phyloP scores from a whole-genome alignment of 352 stramenopile species.

The Pythium aristosporum region DNA sequence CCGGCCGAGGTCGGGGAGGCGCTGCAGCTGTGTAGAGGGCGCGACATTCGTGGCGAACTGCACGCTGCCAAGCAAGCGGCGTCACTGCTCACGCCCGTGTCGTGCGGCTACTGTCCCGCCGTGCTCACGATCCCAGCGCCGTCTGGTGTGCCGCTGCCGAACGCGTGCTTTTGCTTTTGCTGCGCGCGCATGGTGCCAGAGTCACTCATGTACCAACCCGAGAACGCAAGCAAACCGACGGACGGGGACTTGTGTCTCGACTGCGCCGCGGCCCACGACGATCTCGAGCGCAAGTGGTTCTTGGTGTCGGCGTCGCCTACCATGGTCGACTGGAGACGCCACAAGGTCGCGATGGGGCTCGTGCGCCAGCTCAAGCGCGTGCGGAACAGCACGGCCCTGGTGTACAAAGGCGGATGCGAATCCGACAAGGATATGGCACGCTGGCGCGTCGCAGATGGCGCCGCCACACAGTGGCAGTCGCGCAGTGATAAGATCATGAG shows the following conservation, averaged over 20 bases:
- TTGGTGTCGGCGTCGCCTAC: conserved; percentile 8
- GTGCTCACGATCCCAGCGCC: conserved; percentile 9
- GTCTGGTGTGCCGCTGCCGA: conserved; percentile 7
- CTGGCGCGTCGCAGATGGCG: conserved; percentile 1
- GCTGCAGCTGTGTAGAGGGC: conserved; percentile 9
- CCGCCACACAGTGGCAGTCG: conserved; percentile 8
- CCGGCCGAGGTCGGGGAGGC: conserved; percentile 7
- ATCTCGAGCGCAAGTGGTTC: conserved; percentile 15
- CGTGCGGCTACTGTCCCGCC: conserved; percentile 2
- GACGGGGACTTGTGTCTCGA: conserved; percentile 8
- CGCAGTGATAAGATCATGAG: conserved; percentile 5
- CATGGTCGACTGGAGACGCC: conserved; percentile 8
- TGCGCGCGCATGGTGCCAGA: conserved; percentile 14
- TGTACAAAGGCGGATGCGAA: conserved; percentile 4
- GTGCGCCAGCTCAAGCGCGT: conserved; percentile 9
- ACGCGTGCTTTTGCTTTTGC: conserved; percentile 17
- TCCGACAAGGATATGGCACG: conserved; percentile 7
- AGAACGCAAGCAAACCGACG: neutral
- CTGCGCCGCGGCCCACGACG: conserved; percentile 6
- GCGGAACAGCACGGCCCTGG: neutral
- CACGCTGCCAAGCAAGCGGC: neutral
- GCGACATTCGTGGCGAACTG: conserved; percentile 1
- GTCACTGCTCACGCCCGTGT: neutral
- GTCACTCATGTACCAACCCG: conserved; percentile 8
- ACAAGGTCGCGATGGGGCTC: conserved; percentile 6